A percentile compares a stretch with the other conserved stretches of the same genome.
Conservation (phyloP, 2,329 filamentous ascomycete species). For the Colletotrichum chrysophilum region DNA sequence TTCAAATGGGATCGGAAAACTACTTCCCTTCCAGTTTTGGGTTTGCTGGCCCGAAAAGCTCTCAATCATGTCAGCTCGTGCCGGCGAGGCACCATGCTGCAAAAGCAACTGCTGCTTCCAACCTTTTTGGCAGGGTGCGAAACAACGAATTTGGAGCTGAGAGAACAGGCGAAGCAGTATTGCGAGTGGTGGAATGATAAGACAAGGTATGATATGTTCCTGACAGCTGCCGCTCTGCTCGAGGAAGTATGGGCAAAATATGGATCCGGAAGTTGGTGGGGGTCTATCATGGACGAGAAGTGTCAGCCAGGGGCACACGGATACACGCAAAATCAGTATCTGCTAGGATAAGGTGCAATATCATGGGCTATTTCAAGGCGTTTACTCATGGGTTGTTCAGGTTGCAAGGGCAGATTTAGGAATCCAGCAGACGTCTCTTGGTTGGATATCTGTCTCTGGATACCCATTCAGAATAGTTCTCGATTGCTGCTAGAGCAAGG, state of each 20-base stretch:
- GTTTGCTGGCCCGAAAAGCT: conserved; percentile 29
- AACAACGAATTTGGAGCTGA: conserved; percentile 26
- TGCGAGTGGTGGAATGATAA: conserved; percentile 35
- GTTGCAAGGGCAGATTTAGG: not conserved
- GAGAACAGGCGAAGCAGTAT: conserved; percentile 28
- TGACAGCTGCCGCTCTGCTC: conserved; percentile 21
- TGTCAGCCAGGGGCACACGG: not conserved
- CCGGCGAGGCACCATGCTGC: conserved; percentile 29
- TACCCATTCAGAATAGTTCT: not conserved
- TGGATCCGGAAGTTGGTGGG: not conserved
- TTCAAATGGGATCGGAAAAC: conserved; percentile 27
- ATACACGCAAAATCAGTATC: not conserved
- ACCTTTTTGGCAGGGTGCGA: conserved; percentile 39
- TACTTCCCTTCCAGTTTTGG: conserved; percentile 18
- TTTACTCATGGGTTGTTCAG: not conserved
- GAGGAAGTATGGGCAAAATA: conserved; percentile 24
- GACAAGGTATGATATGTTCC: conserved; percentile 36
- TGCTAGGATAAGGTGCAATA: not conserved
- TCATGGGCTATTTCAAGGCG: not conserved
- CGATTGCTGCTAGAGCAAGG: not conserved
- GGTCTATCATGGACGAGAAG: not conserved
- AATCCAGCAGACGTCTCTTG: not conserved
- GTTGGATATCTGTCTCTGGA: not conserved
- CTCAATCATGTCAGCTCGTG: conserved; percentile 35
- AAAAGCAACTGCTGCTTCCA: conserved; percentile 41